phyloP scores from a whole-genome alignment of 2,329 filamentous ascomycete species.

The Sporothrix variecibatus region DNA sequence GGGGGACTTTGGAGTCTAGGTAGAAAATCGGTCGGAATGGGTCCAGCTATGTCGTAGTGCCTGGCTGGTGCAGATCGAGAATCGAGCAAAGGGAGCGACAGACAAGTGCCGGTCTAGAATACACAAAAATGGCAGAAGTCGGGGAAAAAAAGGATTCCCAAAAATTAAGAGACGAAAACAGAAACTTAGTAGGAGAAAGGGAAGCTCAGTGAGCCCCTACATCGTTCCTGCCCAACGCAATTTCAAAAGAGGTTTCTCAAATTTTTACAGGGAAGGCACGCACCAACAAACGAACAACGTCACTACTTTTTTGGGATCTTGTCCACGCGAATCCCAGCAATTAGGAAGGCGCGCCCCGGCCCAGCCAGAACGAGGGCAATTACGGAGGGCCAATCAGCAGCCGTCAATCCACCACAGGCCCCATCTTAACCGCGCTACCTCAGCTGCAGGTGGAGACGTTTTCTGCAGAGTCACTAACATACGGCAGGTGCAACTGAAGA shows the following conservation, averaged over 20 bases:
- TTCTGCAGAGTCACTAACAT: slow-evolving; percentile 1
- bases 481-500: neutral
- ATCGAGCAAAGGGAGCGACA: neutral
- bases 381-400: slow-evolving; percentile 5
- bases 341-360: neutral
- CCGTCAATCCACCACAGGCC: neutral
- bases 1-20: neutral
- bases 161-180: neutral
- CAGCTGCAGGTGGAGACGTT: neutral
- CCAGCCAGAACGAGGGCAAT: neutral
- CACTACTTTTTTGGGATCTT: neutral
- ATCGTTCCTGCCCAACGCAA: neutral
- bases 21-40: neutral
- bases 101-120: neutral
- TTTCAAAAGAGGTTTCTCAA: neutral
- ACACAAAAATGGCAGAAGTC: neutral
- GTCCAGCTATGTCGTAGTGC: neutral
- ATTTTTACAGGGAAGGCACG: slow-evolving; percentile 10
- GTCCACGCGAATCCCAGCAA: neutral
- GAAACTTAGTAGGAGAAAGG: neutral
- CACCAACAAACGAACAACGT: neutral
- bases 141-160: neutral
- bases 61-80: neutral
- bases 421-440: neutral
- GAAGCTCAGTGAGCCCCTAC: neutral